Base-by-base conservation (phyloP, 495 filamentous ascomycete species). In the Aspergillus nanangensis region DNA sequence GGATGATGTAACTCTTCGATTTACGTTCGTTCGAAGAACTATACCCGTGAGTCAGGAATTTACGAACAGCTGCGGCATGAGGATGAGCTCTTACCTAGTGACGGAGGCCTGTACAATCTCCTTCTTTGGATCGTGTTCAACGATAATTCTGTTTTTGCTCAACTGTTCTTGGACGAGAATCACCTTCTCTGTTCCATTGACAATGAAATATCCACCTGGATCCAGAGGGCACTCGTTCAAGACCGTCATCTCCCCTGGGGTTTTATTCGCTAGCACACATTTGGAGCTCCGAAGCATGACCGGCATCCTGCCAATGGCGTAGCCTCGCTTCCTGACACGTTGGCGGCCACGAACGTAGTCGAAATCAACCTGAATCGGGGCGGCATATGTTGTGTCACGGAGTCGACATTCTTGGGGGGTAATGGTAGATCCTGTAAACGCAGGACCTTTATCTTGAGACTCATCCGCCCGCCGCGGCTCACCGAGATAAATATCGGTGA, bases 141-240 rank as follows among this genome's bases (percentile, higher is more conserved):
- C 90, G 58, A 99, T 95, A 47, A 97, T 88, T 70, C 93, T 78
- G 67, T 99, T 99, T 74, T 97, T 97, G 75, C 92, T 97, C 60
- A 97, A 70, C 65, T 97, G 93, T 55, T 99, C 93, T 63, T 97
- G 93, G 25, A 97, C 91, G 11, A 99, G 77, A 58, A 99, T 97
- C 39, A 97, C 93, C 71, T 97, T 97, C 56, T 99, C 93, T 39
- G 87, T 96, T 43, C 93, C 93, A 52, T 96, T 96, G 53, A 98
- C 81, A 53, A 98, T 88, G 58, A 99, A 99, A 64, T 99, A 99
- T 21, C 93, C 93, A 44, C 93, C 93, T 1, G 94, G 93, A 65
- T 99, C 93, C 20, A 97, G 73, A 2, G 93, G 86, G 59, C 93
- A 99, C 65, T 99, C 93, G 53, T 93, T 89, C 56, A 96, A 80